Percentiles rank a stretch among this genome's conserved stretches.
Evolutionary conservation across 768 basidiomycete genomes (phyloP).

Genomic region (Boletus insuetus): DNA sequence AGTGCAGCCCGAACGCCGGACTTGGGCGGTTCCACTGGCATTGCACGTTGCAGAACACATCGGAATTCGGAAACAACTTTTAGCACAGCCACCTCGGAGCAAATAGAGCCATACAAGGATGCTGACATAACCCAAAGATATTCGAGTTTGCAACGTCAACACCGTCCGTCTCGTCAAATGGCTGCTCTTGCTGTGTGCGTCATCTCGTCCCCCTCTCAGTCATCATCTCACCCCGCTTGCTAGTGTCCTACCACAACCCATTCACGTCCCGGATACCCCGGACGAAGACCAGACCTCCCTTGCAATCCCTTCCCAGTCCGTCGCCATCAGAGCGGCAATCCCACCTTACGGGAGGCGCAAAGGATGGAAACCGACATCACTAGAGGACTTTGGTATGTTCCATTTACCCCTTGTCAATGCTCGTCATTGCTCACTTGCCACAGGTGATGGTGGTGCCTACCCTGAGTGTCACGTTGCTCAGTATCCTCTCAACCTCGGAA

Average conservation of each 20-base stretch:
- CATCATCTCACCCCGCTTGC: neutral
- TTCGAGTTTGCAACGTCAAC: neutral
- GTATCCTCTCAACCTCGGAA: constrained; percentile 93
- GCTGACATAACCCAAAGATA: constrained; percentile 17
- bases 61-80: constrained; percentile 22
- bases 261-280: constrained; percentile 47
- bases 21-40: constrained; percentile 18
- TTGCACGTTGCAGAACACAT: neutral
- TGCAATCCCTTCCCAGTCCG: constrained; percentile 31
- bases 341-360: constrained; percentile 85
- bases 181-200: constrained; percentile 78
- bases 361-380: constrained; percentile 82
- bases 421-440: neutral
- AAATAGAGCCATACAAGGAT: constrained; percentile 24
- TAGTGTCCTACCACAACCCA: constrained; percentile 68
- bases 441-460: constrained; percentile 83
- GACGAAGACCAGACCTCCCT: constrained; percentile 57
- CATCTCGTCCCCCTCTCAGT: neutral
- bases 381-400: constrained; percentile 77
- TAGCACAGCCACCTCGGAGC: constrained; percentile 20
- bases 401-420: constrained; percentile 1
- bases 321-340: constrained; percentile 51
- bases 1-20: constrained; percentile 65
- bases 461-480: constrained; percentile 98
- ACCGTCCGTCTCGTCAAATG: constrained; percentile 39